Conservation (phyloP, 352 stramenopile genomes). For the Globisporangium heterothallicum region DNA sequence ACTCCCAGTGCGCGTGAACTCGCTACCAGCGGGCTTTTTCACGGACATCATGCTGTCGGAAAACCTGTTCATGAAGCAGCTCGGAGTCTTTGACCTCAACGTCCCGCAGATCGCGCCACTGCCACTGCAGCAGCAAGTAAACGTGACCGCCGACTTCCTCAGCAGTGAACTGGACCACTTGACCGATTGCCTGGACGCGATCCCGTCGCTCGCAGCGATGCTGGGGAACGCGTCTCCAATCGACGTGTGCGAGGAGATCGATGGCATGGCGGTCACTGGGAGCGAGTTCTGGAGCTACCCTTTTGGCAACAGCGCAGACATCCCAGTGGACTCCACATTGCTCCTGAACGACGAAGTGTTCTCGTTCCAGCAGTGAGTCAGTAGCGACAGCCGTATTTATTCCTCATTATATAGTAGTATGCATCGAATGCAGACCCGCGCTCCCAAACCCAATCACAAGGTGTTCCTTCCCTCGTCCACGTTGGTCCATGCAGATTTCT, state of each 20-base stretch:
- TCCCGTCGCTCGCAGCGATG: not conserved
- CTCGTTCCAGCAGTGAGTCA: not conserved
- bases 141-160: constrained; percentile 2
- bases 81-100: not conserved
- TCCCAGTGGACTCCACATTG: not conserved
- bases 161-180: constrained; percentile 8
- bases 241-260: constrained; percentile 13
- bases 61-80: constrained; percentile 2
- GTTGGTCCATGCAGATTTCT: too few species aligned
- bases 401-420: not conserved
- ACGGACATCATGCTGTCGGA: constrained; percentile 15
- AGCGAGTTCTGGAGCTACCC: constrained; percentile 12
- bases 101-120: not conserved
- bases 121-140: not conserved
- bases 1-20: not conserved
- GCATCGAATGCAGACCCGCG: too few species aligned
- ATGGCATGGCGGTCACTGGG: constrained; percentile 6
- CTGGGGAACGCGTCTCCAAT: constrained; percentile 9
- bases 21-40: constrained; percentile 11
- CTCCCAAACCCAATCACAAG: too few species aligned
- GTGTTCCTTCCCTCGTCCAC: too few species aligned
- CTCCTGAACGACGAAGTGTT: constrained; percentile 3
- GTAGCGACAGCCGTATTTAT: not conserved
- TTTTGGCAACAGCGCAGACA: not conserved
- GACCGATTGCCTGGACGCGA: constrained; percentile 5